These are phyloP conservation scores for Lentinus tigrinus DNA, from an alignment of 768 basidiomycete genomes.

Conservation along the genomic window DNA sequence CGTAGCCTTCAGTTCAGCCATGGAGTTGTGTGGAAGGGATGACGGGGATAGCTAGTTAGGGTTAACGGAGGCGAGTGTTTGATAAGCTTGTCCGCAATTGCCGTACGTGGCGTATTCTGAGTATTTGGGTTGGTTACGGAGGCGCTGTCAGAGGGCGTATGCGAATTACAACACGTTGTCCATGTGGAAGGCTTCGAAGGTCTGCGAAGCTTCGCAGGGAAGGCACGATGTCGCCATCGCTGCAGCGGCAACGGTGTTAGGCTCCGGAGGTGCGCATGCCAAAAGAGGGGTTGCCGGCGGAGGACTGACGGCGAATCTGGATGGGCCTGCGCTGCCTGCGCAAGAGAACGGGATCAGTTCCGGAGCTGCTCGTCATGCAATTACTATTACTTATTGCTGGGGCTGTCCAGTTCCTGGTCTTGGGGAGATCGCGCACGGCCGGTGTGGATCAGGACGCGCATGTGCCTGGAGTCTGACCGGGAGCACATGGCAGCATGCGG, in stretches of 20 bases:
- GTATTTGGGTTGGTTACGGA: constrained; percentile 1
- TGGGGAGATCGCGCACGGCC: constrained; percentile 1
- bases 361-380: background rate
- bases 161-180: too few species aligned
- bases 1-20: too few species aligned
- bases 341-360: background rate
- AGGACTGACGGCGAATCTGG: constrained; percentile 1
- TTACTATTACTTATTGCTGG: background rate
- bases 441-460: constrained; percentile 5
- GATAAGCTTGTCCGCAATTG: background rate
- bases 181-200: constrained; percentile 6
- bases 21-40: too few species aligned
- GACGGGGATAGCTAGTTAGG: background rate
- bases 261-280: constrained; percentile 5
- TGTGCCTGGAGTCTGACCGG: constrained; percentile 16
- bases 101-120: background rate
- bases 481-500: constrained; percentile 14
- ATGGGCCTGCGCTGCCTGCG: background rate
- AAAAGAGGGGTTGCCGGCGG: constrained; percentile 13
- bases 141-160: background rate
- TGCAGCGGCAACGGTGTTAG: constrained; percentile 9
- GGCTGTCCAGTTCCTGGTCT: constrained; percentile 5
- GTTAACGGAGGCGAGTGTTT: background rate
- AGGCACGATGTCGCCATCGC: background rate
- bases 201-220: too few species aligned